Conservation (phyloP, 225 moss, liverwort and hornwort genomes). For the Anthoceros angustus region DNA sequence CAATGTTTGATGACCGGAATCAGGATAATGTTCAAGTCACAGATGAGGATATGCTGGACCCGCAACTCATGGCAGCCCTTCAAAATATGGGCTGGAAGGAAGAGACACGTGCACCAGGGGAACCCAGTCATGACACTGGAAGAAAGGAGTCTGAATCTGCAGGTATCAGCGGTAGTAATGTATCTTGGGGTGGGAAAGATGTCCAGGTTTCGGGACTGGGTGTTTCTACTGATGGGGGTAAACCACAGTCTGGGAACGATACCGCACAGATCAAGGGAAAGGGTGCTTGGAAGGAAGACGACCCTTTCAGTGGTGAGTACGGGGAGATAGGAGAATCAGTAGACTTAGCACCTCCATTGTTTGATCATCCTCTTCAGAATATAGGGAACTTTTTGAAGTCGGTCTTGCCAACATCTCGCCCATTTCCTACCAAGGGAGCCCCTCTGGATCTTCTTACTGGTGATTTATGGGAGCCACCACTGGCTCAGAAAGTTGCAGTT, state of each 20-base stretch:
- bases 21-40: conserved; percentile 43
- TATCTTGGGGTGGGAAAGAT: too few species aligned
- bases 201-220: too few species aligned
- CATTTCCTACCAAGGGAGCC: neutral
- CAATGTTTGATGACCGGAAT: neutral
- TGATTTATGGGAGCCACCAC: conserved; percentile 17
- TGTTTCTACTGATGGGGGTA: neutral
- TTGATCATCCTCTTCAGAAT: conserved; percentile 19
- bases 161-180: neutral
- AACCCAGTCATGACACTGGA: neutral
- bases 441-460: conserved; percentile 38
- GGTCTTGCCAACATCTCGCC: neutral
- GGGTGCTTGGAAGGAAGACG: conserved; percentile 14
- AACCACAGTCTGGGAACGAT: neutral
- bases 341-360: conserved; percentile 32
- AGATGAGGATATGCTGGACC: conserved; percentile 55
- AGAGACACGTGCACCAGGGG: conserved; percentile 30
- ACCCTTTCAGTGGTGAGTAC: conserved; percentile 38
- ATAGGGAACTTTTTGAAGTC: conserved; percentile 16
- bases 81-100: conserved; percentile 47
- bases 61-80: conserved; percentile 55
- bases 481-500: conserved; percentile 4
- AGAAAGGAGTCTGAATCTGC: conserved; percentile 13
- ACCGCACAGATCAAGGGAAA: conserved; percentile 6
- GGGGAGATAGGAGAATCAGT: conserved; percentile 39